These are phyloP conservation scores for Metarhizium brunneum DNA, from an alignment of 2,329 filamentous ascomycete species.

Conservation along the genomic window DNA sequence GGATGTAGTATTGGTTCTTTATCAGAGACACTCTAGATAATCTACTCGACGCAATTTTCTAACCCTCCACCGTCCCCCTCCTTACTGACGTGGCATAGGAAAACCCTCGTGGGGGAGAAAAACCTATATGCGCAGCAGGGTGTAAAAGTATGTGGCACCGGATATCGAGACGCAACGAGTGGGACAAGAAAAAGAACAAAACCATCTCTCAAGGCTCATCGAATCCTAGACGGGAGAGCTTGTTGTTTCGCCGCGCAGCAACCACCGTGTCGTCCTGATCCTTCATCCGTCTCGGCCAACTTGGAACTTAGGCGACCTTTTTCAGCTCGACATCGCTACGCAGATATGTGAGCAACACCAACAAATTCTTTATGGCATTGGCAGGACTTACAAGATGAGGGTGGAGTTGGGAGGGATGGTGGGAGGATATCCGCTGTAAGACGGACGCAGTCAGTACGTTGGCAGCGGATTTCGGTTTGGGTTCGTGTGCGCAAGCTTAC, in stretches of 20 bases:
- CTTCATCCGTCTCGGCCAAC: not conserved
- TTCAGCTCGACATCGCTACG: conserved; percentile 7
- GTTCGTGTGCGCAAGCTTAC: conserved; percentile 35
- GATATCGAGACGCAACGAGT: no score
- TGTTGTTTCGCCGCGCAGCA: not conserved
- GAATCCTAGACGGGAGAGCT: no score
- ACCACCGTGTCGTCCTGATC: not conserved
- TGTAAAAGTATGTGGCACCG: no score
- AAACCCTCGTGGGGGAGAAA: no score
- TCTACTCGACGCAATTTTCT: no score
- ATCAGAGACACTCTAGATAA: no score
- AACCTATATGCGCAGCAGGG: no score
- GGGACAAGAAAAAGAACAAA: no score
- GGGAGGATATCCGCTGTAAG: conserved; percentile 64
- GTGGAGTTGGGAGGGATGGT: conserved; percentile 67
- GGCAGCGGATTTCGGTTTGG: not conserved
- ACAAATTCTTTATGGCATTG: not conserved
- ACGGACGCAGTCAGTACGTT: not conserved
- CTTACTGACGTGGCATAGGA: no score
- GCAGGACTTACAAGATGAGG: conserved; percentile 28
- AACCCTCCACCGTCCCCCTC: no score
- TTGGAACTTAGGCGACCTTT: conserved; percentile 1
- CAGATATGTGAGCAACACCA: not conserved
- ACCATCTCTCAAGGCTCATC: no score
- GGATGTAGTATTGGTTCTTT: no score